Base-by-base conservation (phyloP, 192 early-diverging fungal species). In the Obelidium mucronatum region DNA sequence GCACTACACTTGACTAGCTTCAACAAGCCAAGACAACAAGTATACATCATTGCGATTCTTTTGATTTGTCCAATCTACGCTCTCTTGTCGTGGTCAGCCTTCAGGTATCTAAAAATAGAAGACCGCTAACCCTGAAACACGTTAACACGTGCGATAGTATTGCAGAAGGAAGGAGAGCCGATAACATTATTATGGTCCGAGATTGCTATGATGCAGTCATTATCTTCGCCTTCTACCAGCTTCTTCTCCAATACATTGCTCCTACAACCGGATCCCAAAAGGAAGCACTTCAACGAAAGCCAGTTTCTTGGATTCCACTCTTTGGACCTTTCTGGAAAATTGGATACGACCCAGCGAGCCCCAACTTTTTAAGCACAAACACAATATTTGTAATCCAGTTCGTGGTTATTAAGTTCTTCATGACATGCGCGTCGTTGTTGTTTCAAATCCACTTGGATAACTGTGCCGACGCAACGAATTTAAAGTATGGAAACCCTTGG, bases 261-360 rank as follows among this genome's bases (percentile, higher is more conserved):
- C 56, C 56, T 11, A 59, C 56, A n/a, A 59, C 56, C 11, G 63
- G 30, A 8, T 31, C n/a, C 15, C 63, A 65, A 39, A 65, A 35
- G 36, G 63, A 31, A 39, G 33, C 40, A 1, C 63, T 65, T 24
- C 54, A 75, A 69, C 17, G 67, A 80, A 40, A 84, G 83, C 64
- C 78, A 42, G 22, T 6, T 19, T 76, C 75, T 67, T 33, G 44
- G n/a, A 71, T 33, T 34, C 78, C 78, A 81, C 81, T 77, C 88
- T 30, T 86, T 85, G 59, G 86, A 89, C 33, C 74, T 0, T 48
- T 6, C 44, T 48, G 44, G 44, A 48, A 48, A 48, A 48, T 60
- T 24, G 58, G 13, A 42, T 42, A 40, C 24, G 64, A 66, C 13
- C 64, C 64, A 5, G 13, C 34, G 0, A 26, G 11, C 15, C 40